Base-by-base conservation (phyloP, 768 basidiomycete genomes). In the Rhodosporidiobolus odoratus region DNA sequence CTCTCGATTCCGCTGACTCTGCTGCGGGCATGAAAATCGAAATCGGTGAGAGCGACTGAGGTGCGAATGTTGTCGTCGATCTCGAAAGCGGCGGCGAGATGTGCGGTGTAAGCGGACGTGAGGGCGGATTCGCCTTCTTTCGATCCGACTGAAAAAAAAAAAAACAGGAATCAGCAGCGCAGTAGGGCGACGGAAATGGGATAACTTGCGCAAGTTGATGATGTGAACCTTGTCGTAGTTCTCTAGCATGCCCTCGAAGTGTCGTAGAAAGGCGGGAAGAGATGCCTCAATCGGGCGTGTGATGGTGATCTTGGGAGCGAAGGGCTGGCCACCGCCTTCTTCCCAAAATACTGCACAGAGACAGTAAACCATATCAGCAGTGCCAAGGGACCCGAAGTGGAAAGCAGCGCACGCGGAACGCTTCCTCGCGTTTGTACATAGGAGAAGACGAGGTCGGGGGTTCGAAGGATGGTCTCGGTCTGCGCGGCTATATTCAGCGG, bases 181-280 rank as follows among this genome's bases (percentile, higher is more conserved):
- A 23, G 43, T 23, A 23, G 12, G 43, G 12, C 34, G 47, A 13
- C 4, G 45, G 30, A 32, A 62, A 38, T n/a, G 21, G 38, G 62
- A 60, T 23, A 47, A 38, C 57, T 25, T 27, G 41, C 57, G 85
- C 12, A 98, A 83, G 79, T 97, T 98, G 71, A 98, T 86, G 34
- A 88, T 91, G 77, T 99, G 91, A 23, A 89, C 83, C 1, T 86
- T 83, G 6, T 87, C 87, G 76, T 99, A 98, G 76, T 92, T 88
- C 73, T 92, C 88, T 72, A 89, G 85, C 45, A 98, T 81, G 65
- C 92, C 88, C 16, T 87, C 84, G 67, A 97, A 91, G 80, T 99
- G 96, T 47, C 91, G 87, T 74, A 97, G 91, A 77, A 99, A 99
- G 2, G 96, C 96, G 13, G 94, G 94, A 75, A 98, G 95, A 1